Percentiles rank a stretch among this genome's conserved stretches.
Conservation (phyloP, 768 basidiomycete genomes). For the Tulasnella sp. region DNA sequence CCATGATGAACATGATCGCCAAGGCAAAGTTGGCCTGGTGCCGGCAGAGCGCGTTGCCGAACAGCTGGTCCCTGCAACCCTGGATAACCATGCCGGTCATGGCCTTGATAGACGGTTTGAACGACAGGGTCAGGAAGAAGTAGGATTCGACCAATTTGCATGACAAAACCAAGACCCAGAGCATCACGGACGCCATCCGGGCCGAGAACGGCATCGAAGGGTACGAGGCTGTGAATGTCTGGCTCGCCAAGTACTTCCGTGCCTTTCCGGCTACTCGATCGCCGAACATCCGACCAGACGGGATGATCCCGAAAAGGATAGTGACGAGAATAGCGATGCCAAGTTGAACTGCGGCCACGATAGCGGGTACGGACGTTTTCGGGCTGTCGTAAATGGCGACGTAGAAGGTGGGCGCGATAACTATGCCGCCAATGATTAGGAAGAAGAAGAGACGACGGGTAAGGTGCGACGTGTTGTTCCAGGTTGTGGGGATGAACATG, state of each 20-base stretch:
- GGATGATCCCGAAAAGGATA: slow-evolving; percentile 80
- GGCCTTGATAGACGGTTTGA: slow-evolving; percentile 84
- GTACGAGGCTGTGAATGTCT: slow-evolving; percentile 97
- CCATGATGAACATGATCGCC: slow-evolving; percentile 98
- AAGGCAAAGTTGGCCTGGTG: slow-evolving; percentile 94
- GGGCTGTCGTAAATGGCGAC: slow-evolving; percentile 74
- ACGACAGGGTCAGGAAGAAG: slow-evolving; percentile 93
- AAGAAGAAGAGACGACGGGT: slow-evolving; percentile 86
- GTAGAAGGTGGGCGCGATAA: slow-evolving; percentile 89
- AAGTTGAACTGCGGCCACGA: slow-evolving; percentile 93
- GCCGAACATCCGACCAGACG: slow-evolving; percentile 96
- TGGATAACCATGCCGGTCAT: slow-evolving; percentile 97
- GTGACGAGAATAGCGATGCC: slow-evolving; percentile 82
- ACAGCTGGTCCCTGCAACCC: slow-evolving; percentile 77
- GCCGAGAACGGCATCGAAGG: slow-evolving; percentile 54
- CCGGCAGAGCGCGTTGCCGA: slow-evolving; percentile 75
- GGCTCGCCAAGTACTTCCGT: slow-evolving; percentile 93
- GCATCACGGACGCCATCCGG: slow-evolving; percentile 63
- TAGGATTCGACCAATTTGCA: slow-evolving; percentile 97
- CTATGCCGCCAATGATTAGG: slow-evolving; percentile 78
- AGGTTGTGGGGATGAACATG: slow-evolving; percentile 94
- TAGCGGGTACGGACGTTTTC: slow-evolving; percentile 61
- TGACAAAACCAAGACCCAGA: slow-evolving; percentile 89
- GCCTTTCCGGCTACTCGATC: slow-evolving; percentile 93
- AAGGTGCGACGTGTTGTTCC: slow-evolving; percentile 97